Base-by-base conservation (phyloP, 345 rosid genomes). In the Murraya koenigii region DNA sequence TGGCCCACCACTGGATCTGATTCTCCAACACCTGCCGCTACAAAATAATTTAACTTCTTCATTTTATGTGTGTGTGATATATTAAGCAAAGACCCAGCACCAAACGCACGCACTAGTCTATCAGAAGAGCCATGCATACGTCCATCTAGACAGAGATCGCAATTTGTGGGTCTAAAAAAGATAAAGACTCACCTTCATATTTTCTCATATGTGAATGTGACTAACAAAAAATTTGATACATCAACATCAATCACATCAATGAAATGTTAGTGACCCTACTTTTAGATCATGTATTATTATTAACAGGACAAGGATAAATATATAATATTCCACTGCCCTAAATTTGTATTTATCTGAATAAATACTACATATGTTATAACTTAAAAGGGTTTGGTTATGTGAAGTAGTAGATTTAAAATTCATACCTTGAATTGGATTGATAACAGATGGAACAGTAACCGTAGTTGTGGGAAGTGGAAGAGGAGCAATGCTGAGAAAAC, bases 41-140 rank as follows among this genome's bases (percentile, higher is more conserved):
- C 41, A 47, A 25, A 63, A 59, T 32, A 74, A 68, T 9, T 69
- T 47, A 74, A 68, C 20, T 69, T 20, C 66, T 44, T 38, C 62
- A 14, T 28, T 63, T 44, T 52, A 23, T 10, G 39, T 35, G 49
- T 28, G 62, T 25, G 15, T 44, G 49, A 44, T 44, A 13, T 3
- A 11, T 41, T 41, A 41, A 11, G 49, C 5, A 63, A 4, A 63
- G 28, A 23, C 39, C 7, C 3, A 38, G 25, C 3, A 30, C 32
- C 47, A 41, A 61, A 66, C 39, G 26, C 72, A 69, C 7, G 67
- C 79, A 74, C 22, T 79, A 75, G 83, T 84, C 78, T 77, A 75
- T 71, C 76, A 49, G 77, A 58, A n/a, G 52, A 71, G 54, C 83
- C 90, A 83, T 85, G 89, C 93, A 85, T 84, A 84, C 88, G 87